These are phyloP conservation scores for Fusarium buxicola DNA, from an alignment of 2,329 filamentous ascomycete genomes.

Conservation along the genomic window DNA sequence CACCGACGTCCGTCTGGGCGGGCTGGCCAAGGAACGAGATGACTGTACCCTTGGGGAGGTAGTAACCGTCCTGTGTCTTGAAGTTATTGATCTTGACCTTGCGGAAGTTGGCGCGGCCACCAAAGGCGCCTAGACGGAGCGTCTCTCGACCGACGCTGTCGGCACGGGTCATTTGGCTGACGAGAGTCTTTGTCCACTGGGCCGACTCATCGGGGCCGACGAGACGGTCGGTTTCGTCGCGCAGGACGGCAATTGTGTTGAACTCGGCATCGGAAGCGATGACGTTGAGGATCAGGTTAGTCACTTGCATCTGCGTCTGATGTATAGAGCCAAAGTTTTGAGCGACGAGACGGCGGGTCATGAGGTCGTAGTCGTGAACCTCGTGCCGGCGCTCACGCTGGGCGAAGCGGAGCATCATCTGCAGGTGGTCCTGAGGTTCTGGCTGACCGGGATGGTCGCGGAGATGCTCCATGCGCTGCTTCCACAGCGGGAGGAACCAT, in stretches of 20 bases:
- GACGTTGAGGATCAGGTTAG: slow-evolving; percentile 55
- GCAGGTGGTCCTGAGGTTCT: slow-evolving; percentile 54
- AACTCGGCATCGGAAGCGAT: slow-evolving; percentile 52
- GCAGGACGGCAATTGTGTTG: slow-evolving; percentile 52
- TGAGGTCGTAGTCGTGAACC: slow-evolving; percentile 45
- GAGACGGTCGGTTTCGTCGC: slow-evolving; percentile 52
- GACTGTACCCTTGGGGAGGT: slow-evolving; percentile 49
- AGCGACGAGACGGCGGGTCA: slow-evolving; percentile 48
- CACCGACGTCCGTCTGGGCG: slow-evolving; percentile 47
- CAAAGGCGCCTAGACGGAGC: slow-evolving; percentile 52
- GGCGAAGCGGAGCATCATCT: slow-evolving; percentile 57
- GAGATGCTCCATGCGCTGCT: slow-evolving; percentile 25
- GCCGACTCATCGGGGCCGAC: slow-evolving; percentile 41
- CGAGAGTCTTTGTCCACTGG: slow-evolving; percentile 54
- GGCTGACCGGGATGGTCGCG: slow-evolving; percentile 19
- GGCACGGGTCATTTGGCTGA: slow-evolving; percentile 52
- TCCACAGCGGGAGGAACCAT: slow-evolving; percentile 42
- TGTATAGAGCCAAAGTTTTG: slow-evolving; percentile 55
- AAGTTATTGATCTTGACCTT: slow-evolving; percentile 46
- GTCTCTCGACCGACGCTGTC: slow-evolving; percentile 60
- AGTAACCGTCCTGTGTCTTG: slow-evolving; percentile 48
- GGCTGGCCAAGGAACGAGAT: slow-evolving; percentile 50
- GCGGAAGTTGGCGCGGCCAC: slow-evolving; percentile 45
- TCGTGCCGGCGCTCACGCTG: slow-evolving; percentile 54
- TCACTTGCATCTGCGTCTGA: slow-evolving; percentile 54